phyloP scores from a whole-genome alignment of 75 land plant genomes.

The Chamaecyparis obtusa region DNA sequence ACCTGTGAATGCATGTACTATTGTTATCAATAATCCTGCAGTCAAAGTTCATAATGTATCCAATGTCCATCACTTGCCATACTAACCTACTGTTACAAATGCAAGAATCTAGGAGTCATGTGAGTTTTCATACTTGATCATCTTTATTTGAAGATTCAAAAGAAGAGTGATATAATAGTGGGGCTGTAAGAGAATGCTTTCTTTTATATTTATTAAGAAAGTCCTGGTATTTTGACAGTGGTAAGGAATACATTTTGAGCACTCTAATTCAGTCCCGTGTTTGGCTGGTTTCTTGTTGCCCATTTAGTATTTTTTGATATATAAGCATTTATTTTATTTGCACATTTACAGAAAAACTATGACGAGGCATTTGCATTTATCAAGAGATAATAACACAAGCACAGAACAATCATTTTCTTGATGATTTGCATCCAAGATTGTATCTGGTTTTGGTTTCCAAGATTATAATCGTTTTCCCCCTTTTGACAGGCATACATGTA shows the following conservation, averaged over 20 bases:
- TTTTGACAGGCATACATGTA: conserved; percentile 93
- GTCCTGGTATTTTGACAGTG: background rate
- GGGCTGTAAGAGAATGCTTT: background rate
- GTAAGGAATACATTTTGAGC: background rate
- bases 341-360: background rate
- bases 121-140: background rate
- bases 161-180: background rate
- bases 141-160: background rate
- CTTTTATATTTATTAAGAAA: background rate
- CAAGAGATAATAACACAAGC: background rate
- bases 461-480: background rate
- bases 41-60: background rate
- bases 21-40: background rate
- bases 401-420: background rate
- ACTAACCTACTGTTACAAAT: background rate
- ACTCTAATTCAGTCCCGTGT: background rate
- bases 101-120: background rate
- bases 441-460: background rate
- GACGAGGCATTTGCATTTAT: background rate
- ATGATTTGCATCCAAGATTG: background rate
- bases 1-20: background rate
- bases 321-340: background rate
- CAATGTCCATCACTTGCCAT: background rate
- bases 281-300: background rate
- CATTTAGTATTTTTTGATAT: background rate